These are phyloP conservation scores for Alnus rubra DNA, from an alignment of 306 rosid species.

Conservation along the genomic window DNA sequence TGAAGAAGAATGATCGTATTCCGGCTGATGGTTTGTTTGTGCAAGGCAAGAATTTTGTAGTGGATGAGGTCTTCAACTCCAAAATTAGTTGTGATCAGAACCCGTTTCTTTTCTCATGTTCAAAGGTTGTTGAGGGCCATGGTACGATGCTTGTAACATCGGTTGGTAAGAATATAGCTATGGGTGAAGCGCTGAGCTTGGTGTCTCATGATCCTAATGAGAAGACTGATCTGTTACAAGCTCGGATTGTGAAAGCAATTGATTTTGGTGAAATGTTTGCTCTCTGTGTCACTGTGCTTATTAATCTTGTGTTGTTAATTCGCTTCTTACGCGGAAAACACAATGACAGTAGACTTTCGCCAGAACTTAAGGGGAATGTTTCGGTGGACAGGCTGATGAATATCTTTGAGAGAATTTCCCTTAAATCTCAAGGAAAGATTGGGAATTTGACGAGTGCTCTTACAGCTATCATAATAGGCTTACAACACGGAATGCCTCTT, in stretches of 20 bases:
- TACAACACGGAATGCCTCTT: conserved; percentile 65
- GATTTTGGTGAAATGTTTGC: conserved; percentile 36
- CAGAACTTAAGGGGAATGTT: conserved; percentile 49
- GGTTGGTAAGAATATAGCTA: conserved; percentile 18
- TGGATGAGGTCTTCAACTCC: conserved; percentile 31
- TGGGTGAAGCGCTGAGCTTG: conserved; percentile 22
- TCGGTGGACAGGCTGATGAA: conserved; percentile 34
- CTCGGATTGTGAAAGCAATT: conserved; percentile 45
- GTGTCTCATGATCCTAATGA: conserved; percentile 1
- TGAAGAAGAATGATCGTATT: conserved; percentile 44
- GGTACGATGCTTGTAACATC: conserved; percentile 63
- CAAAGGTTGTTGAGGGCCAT: conserved; percentile 45
- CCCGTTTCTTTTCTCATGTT: conserved; percentile 57
- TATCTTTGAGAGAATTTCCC: conserved; percentile 31
- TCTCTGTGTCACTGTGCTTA: conserved; percentile 32
- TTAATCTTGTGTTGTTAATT: conserved; percentile 40
- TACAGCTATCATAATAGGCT: conserved; percentile 31
- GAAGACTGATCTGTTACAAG: conserved; percentile 39
- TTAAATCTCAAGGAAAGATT: conserved; percentile 47
- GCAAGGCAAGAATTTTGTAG: conserved; percentile 18
- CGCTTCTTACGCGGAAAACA: conserved; percentile 42
- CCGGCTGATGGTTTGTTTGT: conserved; percentile 65
- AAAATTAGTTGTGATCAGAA: conserved; percentile 31
- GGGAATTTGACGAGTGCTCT: conserved; percentile 41
- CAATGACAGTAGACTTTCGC: conserved; percentile 40